Base-by-base conservation (phyloP, 768 basidiomycete genomes). In the Rhodosporidiobolus sp. region DNA sequence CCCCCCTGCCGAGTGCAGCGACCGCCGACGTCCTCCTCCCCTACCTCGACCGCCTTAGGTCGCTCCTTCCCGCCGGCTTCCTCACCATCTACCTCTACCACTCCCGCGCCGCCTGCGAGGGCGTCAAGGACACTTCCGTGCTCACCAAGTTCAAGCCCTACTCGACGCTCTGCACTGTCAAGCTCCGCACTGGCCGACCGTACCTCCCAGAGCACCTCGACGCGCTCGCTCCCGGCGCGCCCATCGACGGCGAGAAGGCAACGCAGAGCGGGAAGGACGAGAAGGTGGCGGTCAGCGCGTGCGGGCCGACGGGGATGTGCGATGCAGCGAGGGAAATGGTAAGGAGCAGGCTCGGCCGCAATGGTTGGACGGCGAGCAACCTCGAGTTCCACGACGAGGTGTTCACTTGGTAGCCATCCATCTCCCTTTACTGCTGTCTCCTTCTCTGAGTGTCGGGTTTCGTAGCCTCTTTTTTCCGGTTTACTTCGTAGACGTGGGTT, bases 371-470 rank as follows among this genome's bases (percentile, higher is more conserved):
- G 28, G 19, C 30, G 7, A n/a, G 28, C 26, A 55, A 32, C 54
- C 28, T 55, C 54, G 54, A 55, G 26, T 55, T 14, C 54, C 54
- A 55, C 54, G 28, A 30, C 28, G 54, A 55, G 54, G 54, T 55
- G 9, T 55, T 55, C 19, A 55, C 54, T 12, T 55, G 54, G 54
- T 55, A 55, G 54, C 14, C 38, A 7, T 14, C 38, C 38, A 7
- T 43, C 38, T 43, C 38, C 38, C 38, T 43, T 43, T 43, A 7
- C 38, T 43, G 7, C 38, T 14, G 38, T 7, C 7, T 43, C 38
- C 38, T 43, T 43, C 38, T 7, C 38, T n/a, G n/a, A n/a, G n/a
- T n/a, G n/a, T n/a, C n/a, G n/a, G n/a, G n/a, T n/a, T n/a, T n/a
- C n/a, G n/a, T n/a, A n/a, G n/a, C n/a, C n/a, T n/a, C n/a, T n/a